Conservation (phyloP, 2,329 filamentous ascomycete genomes). For the Colletotrichum tropicale region DNA sequence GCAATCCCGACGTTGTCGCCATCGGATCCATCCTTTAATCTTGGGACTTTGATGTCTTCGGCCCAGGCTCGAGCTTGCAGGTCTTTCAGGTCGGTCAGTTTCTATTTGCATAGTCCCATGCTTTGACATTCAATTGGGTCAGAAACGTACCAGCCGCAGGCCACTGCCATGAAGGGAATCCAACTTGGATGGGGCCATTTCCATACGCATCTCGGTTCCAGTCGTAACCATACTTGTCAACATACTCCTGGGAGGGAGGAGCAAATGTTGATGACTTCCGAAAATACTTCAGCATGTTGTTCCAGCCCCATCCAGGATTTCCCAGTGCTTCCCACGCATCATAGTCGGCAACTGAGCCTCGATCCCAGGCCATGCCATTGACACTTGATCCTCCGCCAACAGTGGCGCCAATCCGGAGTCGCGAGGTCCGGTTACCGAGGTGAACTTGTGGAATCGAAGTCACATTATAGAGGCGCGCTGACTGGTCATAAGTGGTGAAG, state of each 20-base stretch:
- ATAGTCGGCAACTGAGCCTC: constrained; percentile 29
- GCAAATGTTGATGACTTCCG: constrained; percentile 27
- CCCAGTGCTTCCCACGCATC: constrained; percentile 41
- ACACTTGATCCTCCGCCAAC: constrained; percentile 33
- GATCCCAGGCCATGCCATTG: constrained; percentile 34
- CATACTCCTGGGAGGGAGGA: constrained; percentile 17
- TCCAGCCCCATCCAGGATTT: constrained; percentile 41
- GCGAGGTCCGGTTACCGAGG: constrained; percentile 23
- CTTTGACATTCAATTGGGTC: accelerated
- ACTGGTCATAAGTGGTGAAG: constrained; percentile 20
- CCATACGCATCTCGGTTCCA: constrained; percentile 1
- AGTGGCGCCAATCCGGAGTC: constrained; percentile 26
- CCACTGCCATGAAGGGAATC: constrained; percentile 28
- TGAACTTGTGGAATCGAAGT: constrained; percentile 29
- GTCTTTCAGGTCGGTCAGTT: not conserved
- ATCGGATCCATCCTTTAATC: constrained; percentile 24
- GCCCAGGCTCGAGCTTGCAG: constrained; percentile 20
- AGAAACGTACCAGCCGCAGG: constrained; percentile 20
- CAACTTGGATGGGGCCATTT: constrained; percentile 25
- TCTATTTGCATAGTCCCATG: not conserved
- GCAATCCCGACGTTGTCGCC: constrained; percentile 27
- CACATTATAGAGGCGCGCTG: constrained; percentile 4
- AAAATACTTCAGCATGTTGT: constrained; percentile 33
- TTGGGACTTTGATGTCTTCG: constrained; percentile 16
- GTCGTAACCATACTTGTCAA: constrained; percentile 1